A percentile compares a stretch with the other conserved stretches of the same genome.
Conservation (phyloP, 1,284 basidiomycete species). For the Ceratobasidium sp. region DNA sequence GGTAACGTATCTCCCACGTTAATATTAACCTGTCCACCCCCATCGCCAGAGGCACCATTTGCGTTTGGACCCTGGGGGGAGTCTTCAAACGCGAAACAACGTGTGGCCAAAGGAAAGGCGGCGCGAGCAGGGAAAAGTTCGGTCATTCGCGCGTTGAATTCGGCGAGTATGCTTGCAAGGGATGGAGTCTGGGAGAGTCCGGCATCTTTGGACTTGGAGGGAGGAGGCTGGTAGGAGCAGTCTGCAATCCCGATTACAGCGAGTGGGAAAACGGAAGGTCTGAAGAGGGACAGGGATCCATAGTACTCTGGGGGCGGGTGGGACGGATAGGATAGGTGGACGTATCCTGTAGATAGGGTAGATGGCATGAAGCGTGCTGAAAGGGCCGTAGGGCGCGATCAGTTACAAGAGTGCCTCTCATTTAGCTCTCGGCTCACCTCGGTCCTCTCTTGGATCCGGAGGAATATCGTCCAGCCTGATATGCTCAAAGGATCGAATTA, state of each 20-base stretch:
- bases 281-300: slow-evolving; percentile 71
- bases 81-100: slow-evolving; percentile 82
- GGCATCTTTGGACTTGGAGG: not conserved
- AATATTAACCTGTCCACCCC: slow-evolving; percentile 68
- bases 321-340: slow-evolving; percentile 78
- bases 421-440: slow-evolving; percentile 63
- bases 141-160: slow-evolving; percentile 73
- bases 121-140: slow-evolving; percentile 74
- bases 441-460: slow-evolving; percentile 79
- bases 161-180: slow-evolving; percentile 71
- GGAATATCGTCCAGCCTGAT: slow-evolving; percentile 84
- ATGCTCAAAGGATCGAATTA: slow-evolving; percentile 76
- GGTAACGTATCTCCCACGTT: slow-evolving; percentile 69
- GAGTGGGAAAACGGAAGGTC: slow-evolving; percentile 81
- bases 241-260: slow-evolving; percentile 83
- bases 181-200: slow-evolving; percentile 58
- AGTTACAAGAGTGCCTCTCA: slow-evolving; percentile 2
- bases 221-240: slow-evolving; percentile 63
- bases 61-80: slow-evolving; percentile 14
- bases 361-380: slow-evolving; percentile 84
- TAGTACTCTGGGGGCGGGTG: slow-evolving; percentile 76
- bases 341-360: slow-evolving; percentile 76
- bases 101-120: slow-evolving; percentile 79
- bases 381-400: not conserved
- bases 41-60: slow-evolving; percentile 55